Base-by-base conservation (phyloP, 1,284 basidiomycete genomes). In the Trichosporon sp. region DNA sequence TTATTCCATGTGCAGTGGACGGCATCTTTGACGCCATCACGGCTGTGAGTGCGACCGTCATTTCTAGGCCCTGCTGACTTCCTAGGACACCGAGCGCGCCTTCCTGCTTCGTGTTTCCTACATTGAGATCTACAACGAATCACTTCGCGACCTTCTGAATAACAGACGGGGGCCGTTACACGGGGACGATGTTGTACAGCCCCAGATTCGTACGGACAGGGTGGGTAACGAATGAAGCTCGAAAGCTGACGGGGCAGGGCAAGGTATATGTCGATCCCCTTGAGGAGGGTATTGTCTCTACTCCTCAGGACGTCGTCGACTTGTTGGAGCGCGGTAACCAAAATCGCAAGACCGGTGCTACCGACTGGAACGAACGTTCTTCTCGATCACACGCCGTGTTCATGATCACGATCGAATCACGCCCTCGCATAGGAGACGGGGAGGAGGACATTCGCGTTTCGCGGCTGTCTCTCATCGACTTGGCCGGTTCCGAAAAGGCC, bases 71-170 rank as follows among this genome's bases (percentile, higher is more conserved):
- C 26, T 3, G 8, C 37, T 40, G 69, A 68, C 67, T 26, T 21
- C 16, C 68, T 26, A 82, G 80, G 81, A 83, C 65, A 72, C 74
- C 35, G 79, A 82, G 31, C 77, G 81, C 16, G 81, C 80, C 0
- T 83, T 78, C 73, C 79, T 88, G 7, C 80, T 89, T 1, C 82
- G 88, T 16, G 87, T 88, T 16, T 87, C 87, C 7, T 88, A 88
- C 75, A 83, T 89, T 66, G 88, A 85, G 73, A 88, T 89, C 71
- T 88, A 89, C 83, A 89, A 89, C 74, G 88, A 89, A 72, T 84
- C 84, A 2, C 80, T 89, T 16, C 84, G 86, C 37, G 88, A 89
- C 74, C 80, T 89, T 8, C 80, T 85, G 26, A 80, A 80, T 67
- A 77, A 76, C 56, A 81, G 80, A 68, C 81, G 77, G 74, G 79